phyloP scores from a whole-genome alignment of 257 asterid genomes.

The Cinchona pubescens region DNA sequence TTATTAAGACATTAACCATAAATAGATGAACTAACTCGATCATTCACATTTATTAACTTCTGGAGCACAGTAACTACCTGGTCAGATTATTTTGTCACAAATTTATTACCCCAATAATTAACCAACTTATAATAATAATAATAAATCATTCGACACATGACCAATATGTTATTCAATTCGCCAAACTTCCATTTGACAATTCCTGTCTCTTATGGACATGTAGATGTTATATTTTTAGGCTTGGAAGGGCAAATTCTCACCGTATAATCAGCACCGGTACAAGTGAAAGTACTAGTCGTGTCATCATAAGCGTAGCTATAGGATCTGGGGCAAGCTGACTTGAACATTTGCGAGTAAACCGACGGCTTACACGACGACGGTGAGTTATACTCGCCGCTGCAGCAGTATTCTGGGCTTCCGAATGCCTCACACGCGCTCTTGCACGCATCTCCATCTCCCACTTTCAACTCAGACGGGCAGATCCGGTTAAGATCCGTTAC shows the following conservation, averaged over 20 bases:
- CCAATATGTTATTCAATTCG: too few species aligned
- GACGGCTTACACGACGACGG: conserved; percentile 83
- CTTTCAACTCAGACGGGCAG: conserved; percentile 81
- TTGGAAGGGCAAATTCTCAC: conserved; percentile 81
- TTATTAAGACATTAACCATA: neutral
- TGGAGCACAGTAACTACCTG: neutral
- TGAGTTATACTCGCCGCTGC: conserved; percentile 82
- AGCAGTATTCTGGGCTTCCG: conserved; percentile 74
- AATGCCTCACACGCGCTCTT: conserved; percentile 95
- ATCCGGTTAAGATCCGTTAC: conserved; percentile 84
- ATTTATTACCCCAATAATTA: neutral
- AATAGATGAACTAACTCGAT: too few species aligned
- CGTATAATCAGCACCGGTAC: conserved; percentile 82
- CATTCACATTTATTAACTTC: neutral
- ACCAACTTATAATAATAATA: neutral
- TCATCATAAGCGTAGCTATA: conserved; percentile 96
- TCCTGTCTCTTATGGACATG: too few species aligned
- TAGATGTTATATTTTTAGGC: too few species aligned
- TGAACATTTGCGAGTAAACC: conserved; percentile 75
- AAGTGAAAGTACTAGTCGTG: conserved; percentile 93
- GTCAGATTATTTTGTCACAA: conserved; percentile 6
- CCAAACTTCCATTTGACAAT: too few species aligned
- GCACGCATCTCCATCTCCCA: conserved; percentile 66
- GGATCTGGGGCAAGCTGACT: conserved; percentile 77
- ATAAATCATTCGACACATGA: too few species aligned